Conservation (phyloP, 2,329 filamentous ascomycete species). For the Pseudopithomyces chartarum region DNA sequence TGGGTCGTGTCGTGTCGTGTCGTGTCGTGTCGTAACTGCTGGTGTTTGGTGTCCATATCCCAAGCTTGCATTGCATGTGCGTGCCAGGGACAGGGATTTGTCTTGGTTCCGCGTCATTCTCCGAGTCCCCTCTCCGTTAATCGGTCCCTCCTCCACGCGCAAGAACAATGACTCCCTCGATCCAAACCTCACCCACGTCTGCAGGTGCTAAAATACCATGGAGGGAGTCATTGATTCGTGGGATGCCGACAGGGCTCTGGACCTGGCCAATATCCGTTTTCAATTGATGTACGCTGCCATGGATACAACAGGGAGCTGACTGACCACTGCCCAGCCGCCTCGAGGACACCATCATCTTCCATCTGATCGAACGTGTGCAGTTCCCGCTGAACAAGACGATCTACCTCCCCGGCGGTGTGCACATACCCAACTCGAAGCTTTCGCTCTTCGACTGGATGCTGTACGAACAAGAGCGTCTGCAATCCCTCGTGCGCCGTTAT, state of each 20-base stretch:
- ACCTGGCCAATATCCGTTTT: conserved; percentile 89
- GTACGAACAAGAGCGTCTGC: conserved; percentile 83
- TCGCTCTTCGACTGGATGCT: conserved; percentile 96
- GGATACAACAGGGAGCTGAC: not conserved
- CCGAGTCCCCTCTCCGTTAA: too few species aligned
- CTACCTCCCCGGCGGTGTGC: conserved; percentile 79
- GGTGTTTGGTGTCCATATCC: conserved; percentile 20
- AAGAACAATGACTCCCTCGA: conserved; percentile 9
- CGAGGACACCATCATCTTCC: conserved; percentile 97
- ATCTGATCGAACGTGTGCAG: conserved; percentile 96
- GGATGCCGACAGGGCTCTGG: conserved; percentile 82
- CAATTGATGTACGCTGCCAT: conserved; percentile 78
- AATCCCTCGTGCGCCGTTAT: conserved; percentile 92
- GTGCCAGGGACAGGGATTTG: not conserved
- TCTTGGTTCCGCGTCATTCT: too few species aligned
- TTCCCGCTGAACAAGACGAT: conserved; percentile 91
- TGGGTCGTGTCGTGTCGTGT: conserved; percentile 13
- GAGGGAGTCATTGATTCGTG: conserved; percentile 88
- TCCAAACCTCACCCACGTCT: not conserved
- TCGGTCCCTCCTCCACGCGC: not conserved
- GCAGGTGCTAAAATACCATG: conserved; percentile 60
- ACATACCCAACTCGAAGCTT: conserved; percentile 72
- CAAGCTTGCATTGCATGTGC: not conserved
- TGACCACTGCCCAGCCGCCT: conserved; percentile 71
- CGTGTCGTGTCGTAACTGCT: conserved; percentile 14